These are phyloP conservation scores for Myxozyma geophila DNA, from an alignment of 805 yeast species.

Conservation along the genomic window DNA sequence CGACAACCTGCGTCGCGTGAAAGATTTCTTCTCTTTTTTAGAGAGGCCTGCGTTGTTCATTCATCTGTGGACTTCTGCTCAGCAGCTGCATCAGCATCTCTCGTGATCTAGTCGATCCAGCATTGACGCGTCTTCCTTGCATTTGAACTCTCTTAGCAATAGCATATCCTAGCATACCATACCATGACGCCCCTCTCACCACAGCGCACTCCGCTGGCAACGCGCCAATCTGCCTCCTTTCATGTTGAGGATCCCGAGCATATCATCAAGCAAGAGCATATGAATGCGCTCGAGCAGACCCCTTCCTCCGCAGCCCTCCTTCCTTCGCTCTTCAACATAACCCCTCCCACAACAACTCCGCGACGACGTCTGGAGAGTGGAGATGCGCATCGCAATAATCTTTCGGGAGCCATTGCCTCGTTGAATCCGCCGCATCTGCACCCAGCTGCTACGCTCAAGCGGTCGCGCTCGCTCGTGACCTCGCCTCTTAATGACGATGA, in stretches of 20 bases:
- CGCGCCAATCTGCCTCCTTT: slow-evolving; percentile 9
- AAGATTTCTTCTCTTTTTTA: no score
- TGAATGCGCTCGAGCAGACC: slow-evolving; percentile 1
- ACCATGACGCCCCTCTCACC: slow-evolving; percentile 19
- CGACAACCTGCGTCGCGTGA: no score
- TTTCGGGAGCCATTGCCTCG: no score
- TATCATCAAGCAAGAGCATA: neutral
- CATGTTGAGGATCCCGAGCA: neutral
- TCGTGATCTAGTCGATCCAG: neutral
- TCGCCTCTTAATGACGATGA: slow-evolving; percentile 19
- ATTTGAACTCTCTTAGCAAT: neutral
- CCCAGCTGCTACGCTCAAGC: slow-evolving; percentile 7
- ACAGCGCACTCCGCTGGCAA: slow-evolving; percentile 21
- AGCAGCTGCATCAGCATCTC: neutral
- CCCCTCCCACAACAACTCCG: slow-evolving; percentile 42
- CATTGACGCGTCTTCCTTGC: neutral
- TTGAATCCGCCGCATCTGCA: neutral
- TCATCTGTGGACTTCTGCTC: neutral
- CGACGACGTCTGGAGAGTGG: slow-evolving; percentile 16
- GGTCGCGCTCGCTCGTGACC: slow-evolving; percentile 16
- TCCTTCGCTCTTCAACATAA: slow-evolving; percentile 46
- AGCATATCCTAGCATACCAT: neutral
- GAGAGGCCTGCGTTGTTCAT: no score
- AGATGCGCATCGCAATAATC: no score
- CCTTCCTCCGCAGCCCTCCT: slow-evolving; percentile 36